Conservation (phyloP, 2,329 filamentous ascomycete genomes). For the Plectosphaerella sp. region DNA sequence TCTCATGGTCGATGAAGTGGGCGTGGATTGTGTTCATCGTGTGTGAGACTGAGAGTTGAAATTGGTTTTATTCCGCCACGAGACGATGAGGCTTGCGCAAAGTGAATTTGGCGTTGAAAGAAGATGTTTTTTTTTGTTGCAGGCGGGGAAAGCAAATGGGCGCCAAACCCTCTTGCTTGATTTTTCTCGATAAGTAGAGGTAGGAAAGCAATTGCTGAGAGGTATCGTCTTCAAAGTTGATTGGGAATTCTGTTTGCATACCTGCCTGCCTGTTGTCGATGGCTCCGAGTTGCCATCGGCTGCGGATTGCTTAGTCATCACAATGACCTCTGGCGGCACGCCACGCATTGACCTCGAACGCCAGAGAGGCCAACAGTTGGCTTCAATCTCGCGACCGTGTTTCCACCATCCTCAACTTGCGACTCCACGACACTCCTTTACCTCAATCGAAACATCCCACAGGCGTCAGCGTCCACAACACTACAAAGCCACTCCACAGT, state of each 20-base stretch:
- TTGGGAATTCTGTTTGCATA: no score
- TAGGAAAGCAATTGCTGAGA: no score
- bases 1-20: slow-evolving; percentile 21
- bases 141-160: no score
- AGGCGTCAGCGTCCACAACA: neutral
- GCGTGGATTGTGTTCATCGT: neutral
- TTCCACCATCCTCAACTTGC: neutral
- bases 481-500: neutral
- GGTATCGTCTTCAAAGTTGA: no score
- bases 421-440: slow-evolving; percentile 21
- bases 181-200: no score
- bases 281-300: neutral
- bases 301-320: neutral
- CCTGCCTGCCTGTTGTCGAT: neutral
- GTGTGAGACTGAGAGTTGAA: neutral
- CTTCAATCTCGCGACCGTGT: neutral
- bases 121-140: no score
- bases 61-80: neutral
- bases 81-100: no score
- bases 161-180: no score
- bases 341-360: no score
- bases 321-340: neutral
- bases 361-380: neutral
- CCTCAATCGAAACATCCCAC: neutral
- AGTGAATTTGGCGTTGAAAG: no score